Evolutionary conservation across 2,329 filamentous ascomycete genomes (phyloP).

Genomic region (Ophiocordyceps robertsii): DNA sequence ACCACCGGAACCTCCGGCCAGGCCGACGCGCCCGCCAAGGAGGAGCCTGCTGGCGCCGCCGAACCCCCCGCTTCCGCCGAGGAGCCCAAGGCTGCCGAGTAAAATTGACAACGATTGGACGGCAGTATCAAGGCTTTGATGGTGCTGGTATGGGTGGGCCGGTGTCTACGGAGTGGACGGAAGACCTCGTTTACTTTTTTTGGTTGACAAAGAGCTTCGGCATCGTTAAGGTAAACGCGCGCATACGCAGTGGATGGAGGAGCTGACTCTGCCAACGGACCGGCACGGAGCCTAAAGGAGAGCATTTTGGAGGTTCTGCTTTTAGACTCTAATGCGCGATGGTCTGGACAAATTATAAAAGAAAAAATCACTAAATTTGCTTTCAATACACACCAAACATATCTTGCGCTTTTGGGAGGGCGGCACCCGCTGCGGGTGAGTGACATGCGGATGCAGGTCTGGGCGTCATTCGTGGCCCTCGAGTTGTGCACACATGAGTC

Average conservation of each 20-base stretch:
- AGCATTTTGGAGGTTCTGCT: conserved; percentile 37
- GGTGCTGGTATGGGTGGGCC: conserved; percentile 30
- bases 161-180: conserved; percentile 53
- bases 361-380: conserved; percentile 35
- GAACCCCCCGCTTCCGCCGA: conserved; percentile 44
- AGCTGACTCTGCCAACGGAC: conserved; percentile 22
- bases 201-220: conserved; percentile 24
- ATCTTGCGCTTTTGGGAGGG: not conserved
- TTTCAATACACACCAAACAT: conserved; percentile 20
- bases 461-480: too few species aligned
- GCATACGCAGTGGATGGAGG: conserved; percentile 23
- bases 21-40: conserved; percentile 30
- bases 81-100: conserved; percentile 58
- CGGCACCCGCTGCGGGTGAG: not conserved
- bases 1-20: conserved; percentile 44
- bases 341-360: conserved; percentile 35
- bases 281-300: conserved; percentile 26
- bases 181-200: conserved; percentile 44
- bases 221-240: conserved; percentile 33
- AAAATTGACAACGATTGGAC: conserved; percentile 21
- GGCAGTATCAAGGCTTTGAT: conserved; percentile 15
- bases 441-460: not conserved
- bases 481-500: too few species aligned
- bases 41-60: conserved; percentile 35
- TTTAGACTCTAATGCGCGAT: conserved; percentile 43